phyloP scores from a whole-genome alignment of 2,329 filamentous ascomycete species.

The Pseudogymnoascus sp. region DNA sequence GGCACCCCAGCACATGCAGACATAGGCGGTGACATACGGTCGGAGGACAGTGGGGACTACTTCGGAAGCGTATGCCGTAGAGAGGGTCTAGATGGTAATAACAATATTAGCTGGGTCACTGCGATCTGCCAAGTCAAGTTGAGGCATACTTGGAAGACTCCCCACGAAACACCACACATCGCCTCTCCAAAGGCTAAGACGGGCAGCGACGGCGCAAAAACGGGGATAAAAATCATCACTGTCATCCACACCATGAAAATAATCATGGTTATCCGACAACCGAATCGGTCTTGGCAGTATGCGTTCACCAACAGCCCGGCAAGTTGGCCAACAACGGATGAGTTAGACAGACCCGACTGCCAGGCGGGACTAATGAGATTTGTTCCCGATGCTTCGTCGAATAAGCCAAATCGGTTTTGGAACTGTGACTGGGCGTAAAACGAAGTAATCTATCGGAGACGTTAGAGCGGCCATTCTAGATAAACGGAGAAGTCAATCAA shows the following conservation, averaged over 20 bases:
- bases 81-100: conserved; percentile 11
- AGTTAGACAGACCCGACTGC: conserved; percentile 15
- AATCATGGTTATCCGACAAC: conserved; percentile 27
- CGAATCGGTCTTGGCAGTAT: conserved; percentile 26
- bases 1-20: conserved; percentile 25
- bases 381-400: conserved; percentile 5
- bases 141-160: conserved; percentile 17
- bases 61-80: conserved; percentile 21
- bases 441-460: conserved; percentile 15
- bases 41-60: conserved; percentile 24
- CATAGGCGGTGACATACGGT: conserved; percentile 23
- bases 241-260: conserved; percentile 16
- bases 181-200: conserved; percentile 12
- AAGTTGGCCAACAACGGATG: conserved; percentile 22
- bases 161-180: conserved; percentile 17
- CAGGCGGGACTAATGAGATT: conserved; percentile 3
- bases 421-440: conserved; percentile 14
- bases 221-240: conserved; percentile 10
- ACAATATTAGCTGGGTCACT: neutral
- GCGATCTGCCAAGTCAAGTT: neutral
- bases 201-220: conserved; percentile 12
- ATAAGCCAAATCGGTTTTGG: conserved; percentile 10
- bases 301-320: conserved; percentile 27
- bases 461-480: neutral
- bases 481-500: neutral